phyloP scores from a whole-genome alignment of 768 basidiomycete genomes.

The Pulveroboletus sp. region DNA sequence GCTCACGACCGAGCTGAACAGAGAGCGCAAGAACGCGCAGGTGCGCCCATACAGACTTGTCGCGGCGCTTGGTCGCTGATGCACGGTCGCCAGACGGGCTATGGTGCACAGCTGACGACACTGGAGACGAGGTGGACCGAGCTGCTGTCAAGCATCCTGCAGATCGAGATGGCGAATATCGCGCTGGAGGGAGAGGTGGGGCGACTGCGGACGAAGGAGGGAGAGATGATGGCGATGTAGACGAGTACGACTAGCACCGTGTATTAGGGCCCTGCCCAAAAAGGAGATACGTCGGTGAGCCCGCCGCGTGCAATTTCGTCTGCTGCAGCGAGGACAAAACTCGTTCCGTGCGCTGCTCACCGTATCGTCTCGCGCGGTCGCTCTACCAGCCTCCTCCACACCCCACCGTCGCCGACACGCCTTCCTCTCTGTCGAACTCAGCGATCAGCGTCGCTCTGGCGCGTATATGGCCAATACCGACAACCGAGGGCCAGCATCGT shows the following conservation, averaged over 20 bases:
- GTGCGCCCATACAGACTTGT: constrained; percentile 31
- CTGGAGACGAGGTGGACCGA: constrained; percentile 92
- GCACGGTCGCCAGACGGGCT: constrained; percentile 49
- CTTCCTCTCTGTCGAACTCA: constrained; percentile 4
- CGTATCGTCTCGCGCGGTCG: not conserved
- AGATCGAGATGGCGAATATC: constrained; percentile 93
- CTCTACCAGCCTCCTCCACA: not conserved
- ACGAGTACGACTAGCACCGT: not conserved
- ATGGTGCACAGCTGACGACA: constrained; percentile 73
- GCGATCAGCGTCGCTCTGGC: constrained; percentile 53
- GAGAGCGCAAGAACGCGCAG: constrained; percentile 83
- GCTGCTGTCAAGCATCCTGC: constrained; percentile 82
- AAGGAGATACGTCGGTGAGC: constrained; percentile 19
- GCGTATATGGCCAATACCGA: constrained; percentile 79
- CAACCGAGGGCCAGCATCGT: constrained; percentile 40
- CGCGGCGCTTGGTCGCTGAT: not conserved
- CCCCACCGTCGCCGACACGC: constrained; percentile 1
- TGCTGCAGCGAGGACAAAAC: constrained; percentile 10
- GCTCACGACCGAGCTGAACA: constrained; percentile 78
- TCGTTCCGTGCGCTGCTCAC: constrained; percentile 1
- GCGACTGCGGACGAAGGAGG: constrained; percentile 52
- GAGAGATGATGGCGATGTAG: constrained; percentile 47
- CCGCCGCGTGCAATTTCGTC: constrained; percentile 15
- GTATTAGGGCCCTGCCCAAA: constrained; percentile 16
- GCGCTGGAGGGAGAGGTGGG: constrained; percentile 81